Evolutionary conservation across 345 rosid species (phyloP), one percentile per base, ranked within the genome.

Genomic region (Ceriops tagal): DNA sequence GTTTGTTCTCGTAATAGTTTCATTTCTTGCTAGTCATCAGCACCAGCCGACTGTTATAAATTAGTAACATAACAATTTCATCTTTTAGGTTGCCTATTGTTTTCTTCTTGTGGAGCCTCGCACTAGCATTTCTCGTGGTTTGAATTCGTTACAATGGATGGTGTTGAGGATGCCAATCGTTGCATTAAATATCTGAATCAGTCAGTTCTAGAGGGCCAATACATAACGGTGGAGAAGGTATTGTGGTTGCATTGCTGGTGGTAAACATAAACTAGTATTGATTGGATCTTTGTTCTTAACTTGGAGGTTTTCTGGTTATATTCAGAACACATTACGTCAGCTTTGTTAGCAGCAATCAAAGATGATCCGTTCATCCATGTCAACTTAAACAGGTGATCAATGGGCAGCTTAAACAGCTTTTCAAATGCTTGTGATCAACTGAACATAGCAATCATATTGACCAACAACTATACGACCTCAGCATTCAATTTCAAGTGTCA

Each of bases 221-320:
- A 90, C 72, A 92, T 95, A 52, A 95, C 99, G 58, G 99, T 95
- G 24, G 99, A 95, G 87, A 95, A 87, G 99, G 99, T 95, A 85
- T 80, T 65, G 67, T 53, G n/a, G n/a, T n/a, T n/a, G n/a, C n/a
- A 60, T 71, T 47, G 53, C 31, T 67, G 67, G 66, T 67, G 62
- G 61, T 46, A 43, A 58, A 20, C 27, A 27, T 60, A 49, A 35
- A 71, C 74, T 57, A 24, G 70, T 62, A 79, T 73, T 62, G 35
- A 58, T 73, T 82, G 74, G 70, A 74, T 78, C 70, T 55, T 84
- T 76, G 53, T 76, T 87, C 85, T 88, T 88, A 79, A 86, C 91
- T 76, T 86, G 88, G 78, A 87, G 91, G 96, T 88, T 92, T 87
- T 95, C 91, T 92, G 93, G 91, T 79, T 82, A 83, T 74, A 83